Evolutionary conservation across 2,329 filamentous ascomycete genomes (phyloP).

Genomic region (Raffaelea deltoideospora): DNA sequence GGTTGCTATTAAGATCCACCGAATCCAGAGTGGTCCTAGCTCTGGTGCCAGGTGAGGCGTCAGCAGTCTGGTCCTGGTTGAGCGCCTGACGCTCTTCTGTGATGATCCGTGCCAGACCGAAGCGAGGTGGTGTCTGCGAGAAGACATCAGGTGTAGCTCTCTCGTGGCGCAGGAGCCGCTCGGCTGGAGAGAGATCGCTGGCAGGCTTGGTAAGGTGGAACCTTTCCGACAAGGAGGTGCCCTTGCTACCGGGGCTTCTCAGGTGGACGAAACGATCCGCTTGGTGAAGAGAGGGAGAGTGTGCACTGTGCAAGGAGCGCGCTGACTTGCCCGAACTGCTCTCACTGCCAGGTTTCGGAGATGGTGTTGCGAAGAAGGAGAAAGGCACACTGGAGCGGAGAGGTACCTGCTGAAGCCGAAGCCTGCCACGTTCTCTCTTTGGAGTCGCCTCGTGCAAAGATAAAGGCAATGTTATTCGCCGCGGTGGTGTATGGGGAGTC

Average conservation of each 20-base stretch:
- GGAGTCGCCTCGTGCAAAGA: no score
- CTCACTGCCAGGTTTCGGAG: slow-evolving; percentile 1
- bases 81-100: slow-evolving; percentile 11
- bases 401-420: not conserved
- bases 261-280: slow-evolving; percentile 37
- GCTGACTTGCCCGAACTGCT: slow-evolving; percentile 12
- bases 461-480: no score
- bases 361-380: slow-evolving; percentile 6
- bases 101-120: slow-evolving; percentile 11
- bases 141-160: slow-evolving; percentile 27
- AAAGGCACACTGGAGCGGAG: slow-evolving; percentile 3
- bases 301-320: slow-evolving; percentile 1
- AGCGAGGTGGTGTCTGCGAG: slow-evolving; percentile 17
- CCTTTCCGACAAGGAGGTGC: slow-evolving; percentile 21
- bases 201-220: slow-evolving; percentile 29
- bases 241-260: slow-evolving; percentile 18
- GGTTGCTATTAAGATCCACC: slow-evolving; percentile 1
- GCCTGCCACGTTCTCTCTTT: no score
- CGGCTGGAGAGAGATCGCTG: slow-evolving; percentile 24
- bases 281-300: slow-evolving; percentile 9
- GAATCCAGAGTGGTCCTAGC: slow-evolving; percentile 15
- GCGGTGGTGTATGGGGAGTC: not conserved
- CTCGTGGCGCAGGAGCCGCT: slow-evolving; percentile 29
- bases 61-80: slow-evolving; percentile 10
- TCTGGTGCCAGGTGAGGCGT: slow-evolving; percentile 10